A percentile compares a stretch with the other conserved stretches of the same genome.
These are phyloP conservation scores for Neoascochyta sp. DNA, from an alignment of 2,329 filamentous ascomycete genomes.

Conservation along the genomic window DNA sequence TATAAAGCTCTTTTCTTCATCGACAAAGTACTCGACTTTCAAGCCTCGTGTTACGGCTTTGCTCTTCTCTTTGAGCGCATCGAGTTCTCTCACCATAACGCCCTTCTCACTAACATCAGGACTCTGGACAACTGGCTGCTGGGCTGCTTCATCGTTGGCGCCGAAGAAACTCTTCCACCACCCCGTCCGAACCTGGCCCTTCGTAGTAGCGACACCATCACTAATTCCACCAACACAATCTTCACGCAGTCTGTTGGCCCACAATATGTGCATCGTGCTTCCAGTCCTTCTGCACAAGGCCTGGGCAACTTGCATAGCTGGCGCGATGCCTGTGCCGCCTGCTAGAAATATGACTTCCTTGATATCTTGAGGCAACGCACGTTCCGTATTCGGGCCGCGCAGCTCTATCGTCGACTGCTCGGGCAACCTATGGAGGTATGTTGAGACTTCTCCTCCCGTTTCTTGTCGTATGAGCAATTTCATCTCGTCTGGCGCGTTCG, in stretches of 20 bases:
- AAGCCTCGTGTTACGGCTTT: constrained; percentile 17
- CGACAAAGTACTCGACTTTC: constrained; percentile 71
- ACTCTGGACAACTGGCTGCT: constrained; percentile 4
- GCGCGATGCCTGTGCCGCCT: constrained; percentile 88
- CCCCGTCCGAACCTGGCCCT: constrained; percentile 10
- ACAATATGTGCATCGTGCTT: constrained; percentile 65
- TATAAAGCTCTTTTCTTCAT: constrained; percentile 71
- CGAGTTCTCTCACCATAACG: constrained; percentile 60
- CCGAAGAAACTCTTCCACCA: constrained; percentile 31
- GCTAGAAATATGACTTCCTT: constrained; percentile 74
- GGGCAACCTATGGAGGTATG: constrained; percentile 66
- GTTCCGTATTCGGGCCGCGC: constrained; percentile 74
- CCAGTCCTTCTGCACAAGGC: constrained; percentile 52
- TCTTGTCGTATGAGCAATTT: constrained; percentile 77
- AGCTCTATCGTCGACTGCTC: constrained; percentile 66
- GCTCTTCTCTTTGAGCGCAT: constrained; percentile 52
- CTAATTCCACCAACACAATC: constrained; percentile 63
- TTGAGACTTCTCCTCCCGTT: constrained; percentile 77
- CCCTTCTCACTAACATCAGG: constrained; percentile 30
- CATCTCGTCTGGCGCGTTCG: constrained; percentile 45
- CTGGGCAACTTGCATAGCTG: constrained; percentile 75
- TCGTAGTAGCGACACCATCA: constrained; percentile 35
- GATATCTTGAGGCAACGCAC: constrained; percentile 53
- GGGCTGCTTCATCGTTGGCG: constrained; percentile 8
- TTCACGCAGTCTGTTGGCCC: constrained; percentile 68